Conservation (phyloP, 2,329 filamentous ascomycete species). For the Xylaria sp. region DNA sequence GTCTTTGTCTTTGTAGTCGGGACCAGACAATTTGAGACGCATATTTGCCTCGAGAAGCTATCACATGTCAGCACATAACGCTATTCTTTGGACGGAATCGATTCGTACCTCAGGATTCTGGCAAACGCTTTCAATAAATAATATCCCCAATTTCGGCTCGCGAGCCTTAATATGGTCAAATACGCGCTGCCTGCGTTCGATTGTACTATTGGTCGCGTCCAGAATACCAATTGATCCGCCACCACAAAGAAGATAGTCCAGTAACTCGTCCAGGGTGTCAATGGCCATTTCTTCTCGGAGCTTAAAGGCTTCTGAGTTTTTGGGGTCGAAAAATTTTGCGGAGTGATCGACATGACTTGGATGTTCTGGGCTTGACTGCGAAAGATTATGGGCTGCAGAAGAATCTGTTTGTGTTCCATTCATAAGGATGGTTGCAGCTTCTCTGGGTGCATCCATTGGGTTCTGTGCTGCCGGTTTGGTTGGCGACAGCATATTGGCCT, state of each 20-base stretch:
- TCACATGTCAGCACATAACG: slow-evolving; percentile 19
- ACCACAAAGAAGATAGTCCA: slow-evolving; percentile 85
- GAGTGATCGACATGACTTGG: slow-evolving; percentile 77
- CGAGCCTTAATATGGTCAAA: slow-evolving; percentile 84
- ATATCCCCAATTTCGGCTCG: slow-evolving; percentile 87
- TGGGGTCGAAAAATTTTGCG: slow-evolving; percentile 92
- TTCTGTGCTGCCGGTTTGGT: slow-evolving; percentile 51
- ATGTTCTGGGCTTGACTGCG: slow-evolving; percentile 53
- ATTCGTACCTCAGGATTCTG: slow-evolving; percentile 73
- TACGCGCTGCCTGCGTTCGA: slow-evolving; percentile 83
- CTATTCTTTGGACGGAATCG: neutral
- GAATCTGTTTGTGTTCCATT: slow-evolving; percentile 58
- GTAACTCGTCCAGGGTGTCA: slow-evolving; percentile 88
- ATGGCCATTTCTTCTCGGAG: slow-evolving; percentile 92
- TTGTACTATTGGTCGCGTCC: slow-evolving; percentile 96
- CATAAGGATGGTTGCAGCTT: slow-evolving; percentile 67
- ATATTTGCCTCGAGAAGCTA: slow-evolving; percentile 92
- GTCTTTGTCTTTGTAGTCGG: slow-evolving; percentile 95
- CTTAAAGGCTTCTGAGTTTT: slow-evolving; percentile 82
- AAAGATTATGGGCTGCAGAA: slow-evolving; percentile 52
- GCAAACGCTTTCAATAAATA: slow-evolving; percentile 96
- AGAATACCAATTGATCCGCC: slow-evolving; percentile 94
- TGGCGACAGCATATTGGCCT: slow-evolving; percentile 65
- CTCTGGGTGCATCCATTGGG: slow-evolving; percentile 58
- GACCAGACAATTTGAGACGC: slow-evolving; percentile 94